phyloP scores from a whole-genome alignment of 495 filamentous ascomycete species.

The Hamigera avellanea region DNA sequence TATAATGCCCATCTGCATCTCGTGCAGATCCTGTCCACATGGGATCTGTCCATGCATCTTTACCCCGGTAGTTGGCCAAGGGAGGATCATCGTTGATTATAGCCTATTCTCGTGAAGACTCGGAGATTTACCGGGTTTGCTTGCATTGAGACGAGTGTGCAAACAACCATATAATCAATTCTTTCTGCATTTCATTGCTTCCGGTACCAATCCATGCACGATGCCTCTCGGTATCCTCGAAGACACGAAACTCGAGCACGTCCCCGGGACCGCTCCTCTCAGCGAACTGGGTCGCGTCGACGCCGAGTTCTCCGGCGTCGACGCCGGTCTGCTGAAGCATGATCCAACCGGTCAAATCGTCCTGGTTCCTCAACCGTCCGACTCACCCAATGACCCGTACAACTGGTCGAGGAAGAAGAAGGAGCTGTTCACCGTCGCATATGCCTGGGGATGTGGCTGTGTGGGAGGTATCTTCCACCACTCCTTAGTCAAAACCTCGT shows the following conservation, averaged over 20 bases:
- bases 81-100: too few species aligned
- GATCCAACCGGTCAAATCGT: slow-evolving; percentile 31
- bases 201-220: not conserved
- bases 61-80: too few species aligned
- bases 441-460: slow-evolving; percentile 25
- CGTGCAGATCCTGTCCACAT: too few species aligned
- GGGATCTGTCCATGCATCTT: too few species aligned
- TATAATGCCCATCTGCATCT: too few species aligned
- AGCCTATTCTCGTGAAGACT: too few species aligned
- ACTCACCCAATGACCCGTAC: slow-evolving; percentile 36
- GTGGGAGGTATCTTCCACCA: slow-evolving; percentile 19
- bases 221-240: slow-evolving; percentile 73
- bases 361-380: slow-evolving; percentile 34
- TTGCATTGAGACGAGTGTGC: too few species aligned
- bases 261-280: slow-evolving; percentile 45
- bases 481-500: too few species aligned
- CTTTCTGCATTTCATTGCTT: not conserved
- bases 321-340: slow-evolving; percentile 28
- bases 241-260: slow-evolving; percentile 45
- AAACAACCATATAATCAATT: not conserved
- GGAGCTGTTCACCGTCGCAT: slow-evolving; percentile 23
- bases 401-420: slow-evolving; percentile 37
- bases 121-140: too few species aligned
- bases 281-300: slow-evolving; percentile 10
- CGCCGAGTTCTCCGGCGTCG: slow-evolving; percentile 16